Evolutionary conservation across 2,329 filamentous ascomycete genomes (phyloP).

Genomic region (Colletotrichum sp.): DNA sequence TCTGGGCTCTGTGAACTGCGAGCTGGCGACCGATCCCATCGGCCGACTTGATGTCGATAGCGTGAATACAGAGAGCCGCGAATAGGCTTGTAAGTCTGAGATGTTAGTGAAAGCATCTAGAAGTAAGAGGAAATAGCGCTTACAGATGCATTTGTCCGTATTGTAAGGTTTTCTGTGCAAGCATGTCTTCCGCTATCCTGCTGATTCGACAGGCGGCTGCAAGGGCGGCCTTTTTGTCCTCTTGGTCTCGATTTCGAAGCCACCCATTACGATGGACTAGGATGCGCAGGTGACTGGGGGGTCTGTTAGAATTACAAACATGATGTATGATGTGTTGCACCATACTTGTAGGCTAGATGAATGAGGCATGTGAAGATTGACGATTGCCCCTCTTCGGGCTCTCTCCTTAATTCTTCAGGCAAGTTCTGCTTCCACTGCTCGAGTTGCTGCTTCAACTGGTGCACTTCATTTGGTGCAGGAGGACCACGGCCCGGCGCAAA

Average conservation of each 20-base stretch:
- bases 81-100: conserved; percentile 40
- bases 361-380: conserved; percentile 40
- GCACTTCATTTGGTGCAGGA: conserved; percentile 30
- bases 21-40: conserved; percentile 36
- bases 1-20: conserved; percentile 40
- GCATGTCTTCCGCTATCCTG: conserved; percentile 43
- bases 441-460: conserved; percentile 31
- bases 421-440: conserved; percentile 39
- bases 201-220: conserved; percentile 39
- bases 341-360: conserved; percentile 42
- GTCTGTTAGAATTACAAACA: background rate
- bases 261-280: conserved; percentile 40
- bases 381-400: conserved; percentile 35
- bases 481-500: conserved; percentile 38
- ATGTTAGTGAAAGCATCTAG: background rate
- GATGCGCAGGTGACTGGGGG: conserved; percentile 37
- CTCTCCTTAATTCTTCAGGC: conserved; percentile 32
- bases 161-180: conserved; percentile 34
- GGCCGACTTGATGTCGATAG: conserved; percentile 37
- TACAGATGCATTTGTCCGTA: conserved; percentile 44
- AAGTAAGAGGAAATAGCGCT: background rate
- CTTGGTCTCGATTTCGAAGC: conserved; percentile 30
- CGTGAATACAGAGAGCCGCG: conserved; percentile 42
- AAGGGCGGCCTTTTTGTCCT: conserved; percentile 33
- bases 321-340: too few species aligned